These are phyloP conservation scores for Dryas drummondii DNA, from an alignment of 306 rosid genomes.

Conservation along the genomic window DNA sequence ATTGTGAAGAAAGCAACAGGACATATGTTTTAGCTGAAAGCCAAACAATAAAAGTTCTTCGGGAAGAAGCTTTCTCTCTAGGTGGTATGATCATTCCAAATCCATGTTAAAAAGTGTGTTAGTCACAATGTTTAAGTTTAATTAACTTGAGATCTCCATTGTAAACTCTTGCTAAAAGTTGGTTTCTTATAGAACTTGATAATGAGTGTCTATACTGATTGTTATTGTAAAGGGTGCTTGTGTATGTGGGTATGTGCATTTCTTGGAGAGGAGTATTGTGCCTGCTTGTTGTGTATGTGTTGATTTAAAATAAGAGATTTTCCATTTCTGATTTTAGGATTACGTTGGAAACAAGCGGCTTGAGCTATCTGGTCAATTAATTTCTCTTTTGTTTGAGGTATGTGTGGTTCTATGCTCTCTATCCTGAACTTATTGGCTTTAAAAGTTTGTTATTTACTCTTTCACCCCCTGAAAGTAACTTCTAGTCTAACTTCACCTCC, in stretches of 20 bases:
- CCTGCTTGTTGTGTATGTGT: not conserved
- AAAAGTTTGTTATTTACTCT: too few relatives aligned
- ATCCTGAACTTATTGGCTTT: not conserved
- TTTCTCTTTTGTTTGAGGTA: constrained; percentile 94
- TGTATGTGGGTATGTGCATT: not conserved
- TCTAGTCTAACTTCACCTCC: too few relatives aligned
- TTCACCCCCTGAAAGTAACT: too few relatives aligned
- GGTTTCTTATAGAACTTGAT: too few relatives aligned
- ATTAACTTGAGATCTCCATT: not conserved
- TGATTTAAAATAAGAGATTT: not conserved
- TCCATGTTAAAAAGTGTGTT: not conserved
- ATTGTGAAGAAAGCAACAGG: not conserved
- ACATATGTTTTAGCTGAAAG: not conserved
- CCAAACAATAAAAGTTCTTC: too few relatives aligned
- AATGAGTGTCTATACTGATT: too few relatives aligned
- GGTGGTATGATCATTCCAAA: not conserved
- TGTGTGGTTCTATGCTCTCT: constrained; percentile 3
- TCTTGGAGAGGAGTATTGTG: not conserved
- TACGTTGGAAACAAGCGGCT: constrained; percentile 95
- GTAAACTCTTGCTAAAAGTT: too few relatives aligned
- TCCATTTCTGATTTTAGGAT: constrained; percentile 48
- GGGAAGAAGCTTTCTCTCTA: not conserved
- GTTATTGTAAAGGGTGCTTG: not conserved
- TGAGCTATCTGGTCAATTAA: constrained; percentile 89
- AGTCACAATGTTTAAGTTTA: not conserved